Conservation (phyloP, 2,329 filamentous ascomycete genomes). For the Talaromyces sp. region DNA sequence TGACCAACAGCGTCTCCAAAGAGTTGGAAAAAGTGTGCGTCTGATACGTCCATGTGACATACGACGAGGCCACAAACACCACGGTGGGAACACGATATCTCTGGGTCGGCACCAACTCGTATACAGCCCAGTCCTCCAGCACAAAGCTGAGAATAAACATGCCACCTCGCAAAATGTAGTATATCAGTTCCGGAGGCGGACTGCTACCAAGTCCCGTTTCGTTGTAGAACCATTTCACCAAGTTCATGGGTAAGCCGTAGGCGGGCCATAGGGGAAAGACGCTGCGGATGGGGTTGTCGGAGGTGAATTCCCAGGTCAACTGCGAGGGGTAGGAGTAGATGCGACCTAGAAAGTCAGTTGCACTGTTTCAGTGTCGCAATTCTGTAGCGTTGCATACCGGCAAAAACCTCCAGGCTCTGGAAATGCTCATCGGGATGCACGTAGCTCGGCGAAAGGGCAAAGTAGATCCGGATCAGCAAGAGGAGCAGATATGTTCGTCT, state of each 20-base stretch:
- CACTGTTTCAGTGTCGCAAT: background rate
- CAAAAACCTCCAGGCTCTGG: slow-evolving; percentile 94
- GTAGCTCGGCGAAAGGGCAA: slow-evolving; percentile 91
- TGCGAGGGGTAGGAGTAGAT: slow-evolving; percentile 90
- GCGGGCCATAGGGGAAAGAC: slow-evolving; percentile 94
- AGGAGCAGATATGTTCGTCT: slow-evolving; percentile 82
- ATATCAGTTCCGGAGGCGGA: slow-evolving; percentile 73
- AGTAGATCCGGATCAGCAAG: slow-evolving; percentile 83
- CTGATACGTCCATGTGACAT: slow-evolving; percentile 98
- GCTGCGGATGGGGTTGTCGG: slow-evolving; percentile 80
- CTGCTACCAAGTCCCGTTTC: slow-evolving; percentile 71
- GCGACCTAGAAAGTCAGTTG: slow-evolving; percentile 60
- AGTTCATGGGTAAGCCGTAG: slow-evolving; percentile 89
- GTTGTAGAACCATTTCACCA: slow-evolving; percentile 88
- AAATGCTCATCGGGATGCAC: slow-evolving; percentile 99
- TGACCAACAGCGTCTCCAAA: slow-evolving; percentile 85
- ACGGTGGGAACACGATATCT: slow-evolving; percentile 70
- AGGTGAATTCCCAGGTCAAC: slow-evolving; percentile 77
- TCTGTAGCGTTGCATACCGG: slow-evolving; percentile 60
- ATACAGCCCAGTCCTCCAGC: slow-evolving; percentile 93
- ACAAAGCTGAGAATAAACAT: slow-evolving; percentile 98
- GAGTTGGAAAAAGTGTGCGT: slow-evolving; percentile 98
- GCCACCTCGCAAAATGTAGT: slow-evolving; percentile 80
- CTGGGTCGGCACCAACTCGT: slow-evolving; percentile 79
- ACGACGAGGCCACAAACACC: slow-evolving; percentile 86